These are phyloP conservation scores for Leccinum incarnatum DNA, from an alignment of 768 basidiomycete species.

Conservation along the genomic window DNA sequence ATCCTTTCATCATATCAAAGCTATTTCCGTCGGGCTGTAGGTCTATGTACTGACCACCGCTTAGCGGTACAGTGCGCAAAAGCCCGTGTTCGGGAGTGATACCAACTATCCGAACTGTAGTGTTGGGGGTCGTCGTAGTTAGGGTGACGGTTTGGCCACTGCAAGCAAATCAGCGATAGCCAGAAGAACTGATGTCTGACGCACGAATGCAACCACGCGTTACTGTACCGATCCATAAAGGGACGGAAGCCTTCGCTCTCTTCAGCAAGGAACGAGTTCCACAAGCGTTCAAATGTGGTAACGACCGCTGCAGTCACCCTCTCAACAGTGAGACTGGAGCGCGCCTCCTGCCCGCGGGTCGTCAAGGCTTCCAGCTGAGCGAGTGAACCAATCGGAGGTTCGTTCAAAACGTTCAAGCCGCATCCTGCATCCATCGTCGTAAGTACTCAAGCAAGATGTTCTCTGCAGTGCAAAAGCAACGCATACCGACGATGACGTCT, in stretches of 20 bases:
- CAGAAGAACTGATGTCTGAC: conserved; percentile 32
- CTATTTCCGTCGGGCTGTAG: conserved; percentile 97
- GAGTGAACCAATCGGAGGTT: conserved; percentile 79
- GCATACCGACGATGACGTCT: conserved; percentile 78
- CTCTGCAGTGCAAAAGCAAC: background rate
- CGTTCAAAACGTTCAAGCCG: conserved; percentile 84
- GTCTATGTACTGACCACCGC: conserved; percentile 61
- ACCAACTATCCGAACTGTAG: conserved; percentile 70
- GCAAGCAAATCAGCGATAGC: conserved; percentile 2
- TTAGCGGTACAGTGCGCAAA: conserved; percentile 66
- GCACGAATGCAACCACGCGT: conserved; percentile 89
- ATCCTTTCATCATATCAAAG: conserved; percentile 89
- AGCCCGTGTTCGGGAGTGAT: conserved; percentile 89
- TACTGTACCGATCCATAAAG: conserved; percentile 77
- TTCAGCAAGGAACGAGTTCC: conserved; percentile 59
- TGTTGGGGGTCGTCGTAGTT: conserved; percentile 69
- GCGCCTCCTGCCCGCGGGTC: background rate
- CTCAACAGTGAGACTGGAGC: conserved; percentile 59
- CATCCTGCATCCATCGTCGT: conserved; percentile 55
- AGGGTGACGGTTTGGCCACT: conserved; percentile 85
- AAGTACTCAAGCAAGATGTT: background rate
- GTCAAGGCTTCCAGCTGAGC: conserved; percentile 55
- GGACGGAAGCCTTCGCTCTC: conserved; percentile 67
- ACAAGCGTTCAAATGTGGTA: conserved; percentile 73
- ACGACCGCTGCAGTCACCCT: conserved; percentile 71